Conservation (phyloP, 2,329 filamentous ascomycete species). For the Fusarium chuoi region DNA sequence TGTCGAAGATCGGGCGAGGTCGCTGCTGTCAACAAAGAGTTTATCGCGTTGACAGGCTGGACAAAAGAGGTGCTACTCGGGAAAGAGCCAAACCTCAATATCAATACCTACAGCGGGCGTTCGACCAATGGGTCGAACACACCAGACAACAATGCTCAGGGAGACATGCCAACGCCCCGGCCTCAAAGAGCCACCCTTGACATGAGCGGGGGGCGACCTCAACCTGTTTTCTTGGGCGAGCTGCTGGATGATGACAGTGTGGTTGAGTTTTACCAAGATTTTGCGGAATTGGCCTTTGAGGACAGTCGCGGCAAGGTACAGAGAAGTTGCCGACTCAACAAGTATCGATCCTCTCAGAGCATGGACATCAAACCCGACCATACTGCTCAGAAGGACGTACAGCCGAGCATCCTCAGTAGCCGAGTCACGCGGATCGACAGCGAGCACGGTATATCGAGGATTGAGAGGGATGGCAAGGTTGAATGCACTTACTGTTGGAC, state of each 20-base stretch:
- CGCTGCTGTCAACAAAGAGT: constrained; percentile 96
- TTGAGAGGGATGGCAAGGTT: constrained; percentile 89
- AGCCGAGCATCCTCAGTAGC: constrained; percentile 63
- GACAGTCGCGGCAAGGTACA: constrained; percentile 88
- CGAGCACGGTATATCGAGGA: constrained; percentile 81
- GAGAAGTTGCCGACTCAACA: constrained; percentile 85
- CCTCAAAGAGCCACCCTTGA: constrained; percentile 58
- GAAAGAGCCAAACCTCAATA: constrained; percentile 86
- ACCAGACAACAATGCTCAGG: constrained; percentile 46
- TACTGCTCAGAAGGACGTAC: constrained; percentile 57
- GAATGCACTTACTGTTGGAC: constrained; percentile 98
- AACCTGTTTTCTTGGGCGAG: constrained; percentile 91
- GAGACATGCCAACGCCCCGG: constrained; percentile 63
- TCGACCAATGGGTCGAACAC: constrained; percentile 56
- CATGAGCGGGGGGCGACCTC: constrained; percentile 62
- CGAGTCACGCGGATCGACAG: constrained; percentile 72
- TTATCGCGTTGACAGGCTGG: constrained; percentile 96
- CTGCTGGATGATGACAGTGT: constrained; percentile 93
- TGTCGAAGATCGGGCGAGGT: constrained; percentile 93
- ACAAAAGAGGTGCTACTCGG: constrained; percentile 88
- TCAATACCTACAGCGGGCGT: constrained; percentile 66
- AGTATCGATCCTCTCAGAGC: constrained; percentile 82
- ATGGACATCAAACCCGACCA: constrained; percentile 53
- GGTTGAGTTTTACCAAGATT: constrained; percentile 95
- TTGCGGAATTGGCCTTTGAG: constrained; percentile 90